phyloP scores from a whole-genome alignment of 73 alveolate species.

The Paramecium pentaurelia region DNA sequence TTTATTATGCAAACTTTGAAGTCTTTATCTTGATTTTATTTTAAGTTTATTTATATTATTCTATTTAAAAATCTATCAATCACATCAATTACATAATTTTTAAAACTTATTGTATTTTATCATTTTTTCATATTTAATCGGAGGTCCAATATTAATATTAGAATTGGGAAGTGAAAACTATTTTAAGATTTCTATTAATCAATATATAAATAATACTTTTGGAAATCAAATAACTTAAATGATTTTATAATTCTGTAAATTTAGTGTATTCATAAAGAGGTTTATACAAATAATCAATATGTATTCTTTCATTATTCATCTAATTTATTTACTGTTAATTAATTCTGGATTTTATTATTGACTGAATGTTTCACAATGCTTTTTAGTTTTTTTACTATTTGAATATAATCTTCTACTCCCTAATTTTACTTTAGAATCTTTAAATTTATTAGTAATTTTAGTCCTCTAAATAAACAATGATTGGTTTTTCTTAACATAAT shows the following conservation, averaged over 20 bases:
- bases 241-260: neutral
- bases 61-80: neutral
- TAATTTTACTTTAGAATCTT: neutral
- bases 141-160: neutral
- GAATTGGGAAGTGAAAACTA: slow-evolving; percentile 13
- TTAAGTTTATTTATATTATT: neutral
- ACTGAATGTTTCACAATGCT: neutral
- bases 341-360: neutral
- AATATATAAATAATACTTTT: neutral
- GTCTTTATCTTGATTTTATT: neutral
- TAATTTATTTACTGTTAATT: neutral
- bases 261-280: neutral
- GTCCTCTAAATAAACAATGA: slow-evolving; percentile 37
- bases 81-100: neutral
- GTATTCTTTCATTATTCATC: slow-evolving; percentile 5
- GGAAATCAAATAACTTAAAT: neutral
- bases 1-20: neutral
- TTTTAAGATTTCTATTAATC: neutral
- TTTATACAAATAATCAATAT: neutral
- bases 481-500: slow-evolving; percentile 55
- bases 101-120: slow-evolving; percentile 9
- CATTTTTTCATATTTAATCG: neutral
- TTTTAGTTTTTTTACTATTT: neutral
- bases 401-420: slow-evolving; percentile 31
- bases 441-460: slow-evolving; percentile 22